Conservation (phyloP, 2,329 filamentous ascomycete genomes). For the Phyllachora maydis region DNA sequence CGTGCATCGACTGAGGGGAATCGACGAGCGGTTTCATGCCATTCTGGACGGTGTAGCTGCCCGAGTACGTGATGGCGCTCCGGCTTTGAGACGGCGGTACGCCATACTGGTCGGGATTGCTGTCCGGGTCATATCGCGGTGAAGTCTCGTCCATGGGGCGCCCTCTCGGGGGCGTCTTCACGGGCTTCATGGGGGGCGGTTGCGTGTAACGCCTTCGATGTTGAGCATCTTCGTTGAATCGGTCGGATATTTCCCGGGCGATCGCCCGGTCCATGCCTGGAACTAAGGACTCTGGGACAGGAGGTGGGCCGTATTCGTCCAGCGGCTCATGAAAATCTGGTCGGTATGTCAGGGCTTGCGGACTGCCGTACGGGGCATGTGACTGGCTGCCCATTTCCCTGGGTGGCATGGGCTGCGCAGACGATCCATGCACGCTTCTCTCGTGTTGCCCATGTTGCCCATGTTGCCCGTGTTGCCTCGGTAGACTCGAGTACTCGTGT, state of each 20-base stretch:
- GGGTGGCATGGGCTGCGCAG: no score
- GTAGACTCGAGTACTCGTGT: no score
- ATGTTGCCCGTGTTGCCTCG: no score
- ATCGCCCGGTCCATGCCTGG: conserved; percentile 37
- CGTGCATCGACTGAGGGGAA: conserved; percentile 21
- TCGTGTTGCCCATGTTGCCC: no score
- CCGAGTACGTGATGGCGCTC: conserved; percentile 18
- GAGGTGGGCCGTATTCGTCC: conserved; percentile 21
- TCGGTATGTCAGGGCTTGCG: no score
- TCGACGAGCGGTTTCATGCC: conserved; percentile 19
- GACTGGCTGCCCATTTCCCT: no score
- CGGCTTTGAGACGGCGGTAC: conserved; percentile 21
- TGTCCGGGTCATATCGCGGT: conserved; percentile 8
- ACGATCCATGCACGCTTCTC: no score
- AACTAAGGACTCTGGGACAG: conserved; percentile 34
- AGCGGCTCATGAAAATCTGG: no score
- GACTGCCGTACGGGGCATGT: no score
- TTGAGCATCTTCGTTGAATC: conserved; percentile 32
- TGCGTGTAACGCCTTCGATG: conserved; percentile 23
- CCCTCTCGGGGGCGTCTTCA: conserved; percentile 19
- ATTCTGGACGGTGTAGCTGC: conserved; percentile 9
- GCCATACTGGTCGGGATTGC: conserved; percentile 11
- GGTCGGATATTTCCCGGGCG: conserved; percentile 33
- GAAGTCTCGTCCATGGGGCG: conserved; percentile 14
- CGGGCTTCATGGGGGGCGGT: conserved; percentile 11